Percentiles rank a stretch among this genome's conserved stretches.
These are phyloP conservation scores for Terfezia claveryi DNA, from an alignment of 495 filamentous ascomycete genomes.

Conservation along the genomic window DNA sequence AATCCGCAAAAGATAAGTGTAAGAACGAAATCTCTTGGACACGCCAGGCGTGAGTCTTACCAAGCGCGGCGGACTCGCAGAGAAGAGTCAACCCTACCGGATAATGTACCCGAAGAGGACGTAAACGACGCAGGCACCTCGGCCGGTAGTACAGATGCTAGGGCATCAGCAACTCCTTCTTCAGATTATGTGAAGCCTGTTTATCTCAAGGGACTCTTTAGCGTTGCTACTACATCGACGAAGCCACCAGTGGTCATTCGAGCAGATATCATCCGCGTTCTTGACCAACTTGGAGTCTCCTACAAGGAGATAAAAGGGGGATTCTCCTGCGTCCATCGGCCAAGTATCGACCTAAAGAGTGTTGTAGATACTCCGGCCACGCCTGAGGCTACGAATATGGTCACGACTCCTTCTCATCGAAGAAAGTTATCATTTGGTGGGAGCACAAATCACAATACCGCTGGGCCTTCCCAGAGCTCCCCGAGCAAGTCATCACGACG, in stretches of 20 bases:
- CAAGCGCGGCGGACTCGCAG: slow-evolving; percentile 48
- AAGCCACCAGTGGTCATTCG: slow-evolving; percentile 70
- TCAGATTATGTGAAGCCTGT: slow-evolving; percentile 52
- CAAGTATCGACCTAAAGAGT: slow-evolving; percentile 69
- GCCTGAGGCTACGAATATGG: slow-evolving; percentile 27
- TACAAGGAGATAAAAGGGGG: slow-evolving; percentile 83
- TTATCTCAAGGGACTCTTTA: slow-evolving; percentile 92
- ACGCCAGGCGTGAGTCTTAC: slow-evolving; percentile 58
- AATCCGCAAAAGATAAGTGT: slow-evolving; percentile 29
- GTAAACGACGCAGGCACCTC: slow-evolving; percentile 10
- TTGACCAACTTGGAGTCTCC: slow-evolving; percentile 70
- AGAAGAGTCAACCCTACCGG: slow-evolving; percentile 34
- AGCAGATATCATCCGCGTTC: slow-evolving; percentile 73
- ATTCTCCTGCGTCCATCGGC: slow-evolving; percentile 68
- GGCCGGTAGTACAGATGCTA: slow-evolving; percentile 16
- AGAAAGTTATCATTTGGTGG: slow-evolving; percentile 70
- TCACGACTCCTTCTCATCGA: slow-evolving; percentile 34
- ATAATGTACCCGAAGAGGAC: slow-evolving; percentile 12
- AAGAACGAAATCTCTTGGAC: slow-evolving; percentile 70
- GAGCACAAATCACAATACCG: slow-evolving; percentile 10
- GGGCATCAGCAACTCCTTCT: slow-evolving; percentile 9
- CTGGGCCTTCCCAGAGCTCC: slow-evolving; percentile 1
- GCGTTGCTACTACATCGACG: slow-evolving; percentile 86
- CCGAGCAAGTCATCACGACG: slow-evolving; percentile 22
- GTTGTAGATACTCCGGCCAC: slow-evolving; percentile 34